Evolutionary conservation across 176 grass and related monocot genomes (phyloP).

Genomic region (Oryza longistaminata): DNA sequence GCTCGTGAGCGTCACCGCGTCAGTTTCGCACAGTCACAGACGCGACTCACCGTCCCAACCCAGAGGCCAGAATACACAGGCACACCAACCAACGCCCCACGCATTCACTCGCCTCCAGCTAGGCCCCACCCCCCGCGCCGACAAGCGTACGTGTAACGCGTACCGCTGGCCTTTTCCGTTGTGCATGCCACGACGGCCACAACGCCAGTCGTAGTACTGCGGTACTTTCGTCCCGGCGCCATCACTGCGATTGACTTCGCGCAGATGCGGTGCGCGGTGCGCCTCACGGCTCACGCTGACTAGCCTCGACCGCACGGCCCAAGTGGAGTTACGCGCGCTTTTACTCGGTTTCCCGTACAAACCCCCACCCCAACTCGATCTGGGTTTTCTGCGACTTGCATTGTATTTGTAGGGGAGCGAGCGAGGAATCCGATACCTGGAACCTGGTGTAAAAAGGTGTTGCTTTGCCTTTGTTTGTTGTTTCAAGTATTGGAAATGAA

Average conservation of each 20-base stretch:
- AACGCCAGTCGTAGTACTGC: not conserved
- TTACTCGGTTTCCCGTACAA: not conserved
- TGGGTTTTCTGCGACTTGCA: not conserved
- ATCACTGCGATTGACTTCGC: conserved; percentile 36
- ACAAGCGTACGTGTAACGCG: not conserved
- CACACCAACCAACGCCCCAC: not conserved
- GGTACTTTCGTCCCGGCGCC: not conserved
- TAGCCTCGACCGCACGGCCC: not conserved
- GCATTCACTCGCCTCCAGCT: not conserved
- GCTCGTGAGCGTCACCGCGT: not conserved
- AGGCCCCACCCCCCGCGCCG: not conserved
- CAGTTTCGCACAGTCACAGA: not conserved
- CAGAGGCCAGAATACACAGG: not conserved
- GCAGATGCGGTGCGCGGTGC: not conserved
- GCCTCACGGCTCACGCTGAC: not conserved
- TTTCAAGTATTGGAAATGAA: not conserved
- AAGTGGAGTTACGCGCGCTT: not conserved
- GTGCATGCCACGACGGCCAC: not conserved
- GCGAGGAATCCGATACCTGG: conserved; percentile 15
- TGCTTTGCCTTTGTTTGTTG: not conserved
- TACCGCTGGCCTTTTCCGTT: not conserved
- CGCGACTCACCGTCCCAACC: not conserved
- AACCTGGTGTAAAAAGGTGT: not conserved
- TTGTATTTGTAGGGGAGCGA: not conserved
- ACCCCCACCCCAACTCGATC: not conserved